phyloP scores from a whole-genome alignment of 31 red algal genomes.

The Odonthalia washingtoniensis region DNA sequence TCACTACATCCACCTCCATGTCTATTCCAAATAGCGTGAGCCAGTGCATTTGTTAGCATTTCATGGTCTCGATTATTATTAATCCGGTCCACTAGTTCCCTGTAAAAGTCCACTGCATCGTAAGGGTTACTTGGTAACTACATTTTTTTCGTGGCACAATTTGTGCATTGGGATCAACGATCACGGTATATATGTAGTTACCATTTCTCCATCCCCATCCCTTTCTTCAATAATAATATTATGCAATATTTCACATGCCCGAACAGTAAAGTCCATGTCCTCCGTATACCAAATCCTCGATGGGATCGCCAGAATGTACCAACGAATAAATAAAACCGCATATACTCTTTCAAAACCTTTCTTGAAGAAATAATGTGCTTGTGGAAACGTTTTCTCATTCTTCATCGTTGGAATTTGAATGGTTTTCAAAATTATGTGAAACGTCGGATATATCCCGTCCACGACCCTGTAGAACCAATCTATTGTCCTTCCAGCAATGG shows the following conservation, averaged over 20 bases:
- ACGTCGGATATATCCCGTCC: no score
- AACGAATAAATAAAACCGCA: slow-evolving; percentile 45
- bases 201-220: slow-evolving; percentile 34
- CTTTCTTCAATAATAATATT: slow-evolving; percentile 44
- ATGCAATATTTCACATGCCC: slow-evolving; percentile 45
- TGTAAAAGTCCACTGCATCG: background rate
- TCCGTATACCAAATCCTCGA: slow-evolving; percentile 48
- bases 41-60: slow-evolving; percentile 13
- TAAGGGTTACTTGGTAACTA: background rate
- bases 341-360: no score
- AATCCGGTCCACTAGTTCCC: background rate
- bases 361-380: background rate
- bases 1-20: background rate
- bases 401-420: background rate
- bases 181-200: slow-evolving; percentile 18
- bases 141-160: background rate
- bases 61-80: background rate
- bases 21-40: background rate
- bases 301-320: slow-evolving; percentile 26
- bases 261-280: slow-evolving; percentile 28
- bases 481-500: background rate
- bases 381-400: slow-evolving; percentile 20
- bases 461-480: slow-evolving; percentile 42
- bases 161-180: slow-evolving; percentile 33
- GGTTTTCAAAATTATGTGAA: slow-evolving; percentile 13